Conservation (phyloP, 306 rosid species). For the Pterocarpus macrocarpus region DNA sequence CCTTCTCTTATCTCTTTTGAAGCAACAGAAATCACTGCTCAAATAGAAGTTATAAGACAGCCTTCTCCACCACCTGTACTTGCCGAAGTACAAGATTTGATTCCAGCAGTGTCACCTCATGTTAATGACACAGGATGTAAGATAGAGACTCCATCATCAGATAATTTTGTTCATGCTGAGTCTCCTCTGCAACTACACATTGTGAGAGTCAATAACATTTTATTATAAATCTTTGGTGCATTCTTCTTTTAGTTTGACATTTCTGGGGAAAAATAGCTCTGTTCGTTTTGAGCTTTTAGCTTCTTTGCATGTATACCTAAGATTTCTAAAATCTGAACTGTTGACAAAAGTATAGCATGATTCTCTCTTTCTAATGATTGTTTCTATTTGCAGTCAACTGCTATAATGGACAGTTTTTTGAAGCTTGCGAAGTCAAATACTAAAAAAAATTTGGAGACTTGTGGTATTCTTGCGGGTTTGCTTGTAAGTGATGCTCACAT, state of each 20-base stretch:
- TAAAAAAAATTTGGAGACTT: conserved; percentile 79
- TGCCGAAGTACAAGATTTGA: conserved; percentile 89
- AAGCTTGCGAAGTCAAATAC: conserved; percentile 84
- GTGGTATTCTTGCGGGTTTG: conserved; percentile 91
- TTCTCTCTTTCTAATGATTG: conserved; percentile 39
- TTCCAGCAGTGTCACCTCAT: conserved; percentile 70
- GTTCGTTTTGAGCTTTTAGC: conserved; percentile 38
- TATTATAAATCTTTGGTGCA: neutral
- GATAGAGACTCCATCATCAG: conserved; percentile 52
- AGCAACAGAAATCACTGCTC: conserved; percentile 59
- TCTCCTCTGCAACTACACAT: conserved; percentile 77
- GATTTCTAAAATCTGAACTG: conserved; percentile 7
- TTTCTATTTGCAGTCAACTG: conserved; percentile 76
- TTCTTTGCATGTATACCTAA: conserved; percentile 18
- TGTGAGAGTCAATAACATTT: conserved; percentile 58
- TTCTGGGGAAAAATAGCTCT: conserved; percentile 21
- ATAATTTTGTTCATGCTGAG: conserved; percentile 66
- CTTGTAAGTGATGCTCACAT: conserved; percentile 71
- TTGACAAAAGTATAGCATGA: conserved; percentile 11
- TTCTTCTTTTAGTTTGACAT: neutral
- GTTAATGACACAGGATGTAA: conserved; percentile 58
- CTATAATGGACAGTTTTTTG: conserved; percentile 87
- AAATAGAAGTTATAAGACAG: conserved; percentile 70
- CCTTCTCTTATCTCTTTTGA: conserved; percentile 85
- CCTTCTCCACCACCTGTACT: conserved; percentile 96